Conservation (phyloP, 2,329 filamentous ascomycete species). For the Zymoseptoria passerinii region DNA sequence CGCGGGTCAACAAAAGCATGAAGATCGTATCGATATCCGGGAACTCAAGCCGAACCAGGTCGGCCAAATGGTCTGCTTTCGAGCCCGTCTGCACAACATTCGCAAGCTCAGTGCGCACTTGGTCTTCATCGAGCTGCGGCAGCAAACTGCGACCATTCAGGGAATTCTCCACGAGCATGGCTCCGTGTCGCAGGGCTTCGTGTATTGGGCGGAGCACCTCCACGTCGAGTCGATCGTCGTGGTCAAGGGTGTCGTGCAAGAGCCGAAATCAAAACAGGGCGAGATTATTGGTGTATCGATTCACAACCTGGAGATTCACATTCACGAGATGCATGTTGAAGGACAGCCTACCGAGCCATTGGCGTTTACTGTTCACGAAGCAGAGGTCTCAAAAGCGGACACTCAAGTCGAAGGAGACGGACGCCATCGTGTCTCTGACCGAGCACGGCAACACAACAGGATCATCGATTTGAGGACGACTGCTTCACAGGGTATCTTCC, state of each 20-base stretch:
- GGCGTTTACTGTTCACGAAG: conserved; percentile 63
- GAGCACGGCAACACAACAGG: conserved; percentile 67
- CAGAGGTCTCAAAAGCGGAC: conserved; percentile 52
- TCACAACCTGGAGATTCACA: conserved; percentile 65
- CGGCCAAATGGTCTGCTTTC: conserved; percentile 57
- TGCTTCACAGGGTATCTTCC: conserved; percentile 78
- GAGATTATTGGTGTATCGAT: conserved; percentile 67
- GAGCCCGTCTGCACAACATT: conserved; percentile 67
- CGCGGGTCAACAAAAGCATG: conserved; percentile 42
- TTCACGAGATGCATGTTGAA: conserved; percentile 58
- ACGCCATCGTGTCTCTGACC: conserved; percentile 57
- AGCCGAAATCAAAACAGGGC: conserved; percentile 56
- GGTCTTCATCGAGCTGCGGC: conserved; percentile 78
- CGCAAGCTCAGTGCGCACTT: conserved; percentile 73
- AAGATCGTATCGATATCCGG: conserved; percentile 43
- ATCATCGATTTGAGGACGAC: conserved; percentile 81
- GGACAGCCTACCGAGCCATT: conserved; percentile 53
- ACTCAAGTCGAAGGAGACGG: conserved; percentile 49
- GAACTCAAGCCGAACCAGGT: conserved; percentile 45
- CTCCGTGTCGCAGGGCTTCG: conserved; percentile 61
- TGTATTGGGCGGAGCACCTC: conserved; percentile 80
- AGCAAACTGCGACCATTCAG: conserved; percentile 76
- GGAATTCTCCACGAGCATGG: conserved; percentile 63
- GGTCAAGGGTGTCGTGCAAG: conserved; percentile 64
- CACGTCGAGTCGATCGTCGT: conserved; percentile 70